phyloP scores from a whole-genome alignment of 768 basidiomycete genomes.

The Calocera viscosa region DNA sequence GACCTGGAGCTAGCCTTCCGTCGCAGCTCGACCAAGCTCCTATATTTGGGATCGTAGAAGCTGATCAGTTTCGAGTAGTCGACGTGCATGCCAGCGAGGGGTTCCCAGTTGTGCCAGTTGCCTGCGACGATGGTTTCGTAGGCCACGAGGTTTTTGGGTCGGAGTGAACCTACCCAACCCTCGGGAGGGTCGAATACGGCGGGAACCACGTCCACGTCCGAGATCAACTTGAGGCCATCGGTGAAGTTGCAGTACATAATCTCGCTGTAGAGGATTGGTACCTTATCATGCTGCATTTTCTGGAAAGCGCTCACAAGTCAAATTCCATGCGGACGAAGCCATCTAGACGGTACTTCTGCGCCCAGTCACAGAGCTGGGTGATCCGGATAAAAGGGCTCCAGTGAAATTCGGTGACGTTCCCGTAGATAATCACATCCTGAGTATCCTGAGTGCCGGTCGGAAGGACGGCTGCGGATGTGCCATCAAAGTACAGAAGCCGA shows the following conservation, averaged over 20 bases:
- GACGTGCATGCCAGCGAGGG: background rate
- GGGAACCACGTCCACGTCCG: background rate
- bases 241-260: constrained; percentile 12
- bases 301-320: background rate
- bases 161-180: constrained; percentile 9
- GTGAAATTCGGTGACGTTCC: constrained; percentile 11
- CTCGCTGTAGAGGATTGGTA: constrained; percentile 4
- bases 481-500: constrained; percentile 19
- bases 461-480: constrained; percentile 17
- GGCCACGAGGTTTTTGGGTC: background rate
- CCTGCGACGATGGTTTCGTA: constrained; percentile 8
- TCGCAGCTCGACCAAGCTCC: background rate
- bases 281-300: background rate
- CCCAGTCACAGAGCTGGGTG: background rate
- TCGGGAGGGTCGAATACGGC: background rate
- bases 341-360: background rate
- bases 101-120: constrained; percentile 8
- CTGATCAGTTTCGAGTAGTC: constrained; percentile 8
- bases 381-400: background rate
- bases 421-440: constrained; percentile 21
- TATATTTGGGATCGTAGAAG: constrained; percentile 9
- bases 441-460: constrained; percentile 22
- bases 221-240: background rate
- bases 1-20: background rate
- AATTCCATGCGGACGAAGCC: constrained; percentile 8